phyloP scores from a whole-genome alignment of 305 asterid species.

The Fraxinus albicans region DNA sequence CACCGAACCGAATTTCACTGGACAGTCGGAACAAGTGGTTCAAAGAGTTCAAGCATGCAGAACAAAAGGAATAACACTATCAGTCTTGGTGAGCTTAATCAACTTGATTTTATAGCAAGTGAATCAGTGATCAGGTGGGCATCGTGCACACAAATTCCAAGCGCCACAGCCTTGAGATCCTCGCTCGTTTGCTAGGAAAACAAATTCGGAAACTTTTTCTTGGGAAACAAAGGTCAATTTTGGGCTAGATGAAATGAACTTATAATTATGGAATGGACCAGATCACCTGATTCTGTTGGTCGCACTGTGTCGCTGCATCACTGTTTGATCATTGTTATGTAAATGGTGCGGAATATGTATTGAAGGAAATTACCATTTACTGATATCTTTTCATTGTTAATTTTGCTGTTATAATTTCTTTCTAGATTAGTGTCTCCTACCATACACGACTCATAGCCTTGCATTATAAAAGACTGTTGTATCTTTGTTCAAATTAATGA shows the following conservation, averaged over 20 bases:
- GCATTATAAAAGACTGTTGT: too few relatives aligned
- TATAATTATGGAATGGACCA: background rate
- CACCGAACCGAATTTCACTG: slow-evolving; percentile 30
- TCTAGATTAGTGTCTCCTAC: too few relatives aligned
- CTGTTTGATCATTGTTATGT: background rate
- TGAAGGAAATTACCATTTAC: too few relatives aligned
- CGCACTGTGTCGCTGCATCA: background rate
- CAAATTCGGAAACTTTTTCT: background rate
- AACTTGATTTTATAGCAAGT: slow-evolving; percentile 37
- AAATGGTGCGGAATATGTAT: background rate
- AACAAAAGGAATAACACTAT: slow-evolving; percentile 60
- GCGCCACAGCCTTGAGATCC: slow-evolving; percentile 40
- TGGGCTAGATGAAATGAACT: background rate
- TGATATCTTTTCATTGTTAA: too few relatives aligned
- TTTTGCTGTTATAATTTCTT: too few relatives aligned
- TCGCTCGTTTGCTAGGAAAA: slow-evolving; percentile 46
- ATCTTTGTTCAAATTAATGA: too few relatives aligned
- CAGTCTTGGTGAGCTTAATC: slow-evolving; percentile 55
- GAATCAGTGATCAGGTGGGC: slow-evolving; percentile 64
- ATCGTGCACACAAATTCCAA: slow-evolving; percentile 49
- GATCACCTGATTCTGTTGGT: background rate
- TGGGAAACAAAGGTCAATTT: slow-evolving; percentile 2
- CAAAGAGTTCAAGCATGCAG: slow-evolving; percentile 31
- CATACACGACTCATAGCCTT: too few relatives aligned
- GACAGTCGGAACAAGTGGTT: slow-evolving; percentile 24